Percentiles rank a stretch among this genome's conserved stretches.
Evolutionary conservation across 108 stramenopile genomes (phyloP).

Genomic region (Cyclostephanos tholiformis): DNA sequence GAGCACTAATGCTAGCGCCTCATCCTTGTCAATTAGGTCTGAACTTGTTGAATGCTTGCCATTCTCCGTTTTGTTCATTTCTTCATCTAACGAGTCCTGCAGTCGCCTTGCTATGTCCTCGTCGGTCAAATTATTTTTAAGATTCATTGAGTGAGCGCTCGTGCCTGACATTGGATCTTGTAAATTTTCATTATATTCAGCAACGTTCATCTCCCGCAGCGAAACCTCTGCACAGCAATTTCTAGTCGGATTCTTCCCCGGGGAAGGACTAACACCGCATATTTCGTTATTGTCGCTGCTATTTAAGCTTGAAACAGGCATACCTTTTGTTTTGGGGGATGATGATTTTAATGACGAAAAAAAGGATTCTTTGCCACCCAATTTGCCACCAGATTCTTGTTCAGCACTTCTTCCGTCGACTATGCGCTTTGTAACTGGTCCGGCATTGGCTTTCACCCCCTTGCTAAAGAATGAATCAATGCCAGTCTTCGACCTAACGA

Average conservation of each 20-base stretch:
- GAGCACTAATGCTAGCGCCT: slow-evolving; percentile 63
- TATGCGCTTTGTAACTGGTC: slow-evolving; percentile 9
- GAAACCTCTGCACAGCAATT: neutral
- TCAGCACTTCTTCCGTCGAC: neutral
- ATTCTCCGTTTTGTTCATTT: neutral
- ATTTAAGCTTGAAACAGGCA: neutral
- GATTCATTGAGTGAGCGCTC: neutral
- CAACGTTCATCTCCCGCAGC: neutral
- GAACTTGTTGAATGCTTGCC: slow-evolving; percentile 3
- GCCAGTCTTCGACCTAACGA: slow-evolving; percentile 40
- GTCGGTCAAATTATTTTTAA: slow-evolving; percentile 17
- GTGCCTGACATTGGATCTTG: slow-evolving; percentile 5
- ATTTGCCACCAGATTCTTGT: neutral
- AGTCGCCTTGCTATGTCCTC: slow-evolving; percentile 32
- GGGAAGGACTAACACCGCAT: neutral
- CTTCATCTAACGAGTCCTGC: slow-evolving; percentile 20
- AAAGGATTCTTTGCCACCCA: slow-evolving; percentile 22
- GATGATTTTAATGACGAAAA: slow-evolving; percentile 15
- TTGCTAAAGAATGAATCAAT: slow-evolving; percentile 55
- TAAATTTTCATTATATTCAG: neutral
- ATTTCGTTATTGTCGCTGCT: neutral
- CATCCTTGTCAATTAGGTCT: slow-evolving; percentile 52
- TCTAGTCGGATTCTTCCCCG: neutral
- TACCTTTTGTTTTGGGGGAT: neutral
- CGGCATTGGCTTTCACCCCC: neutral